A percentile compares a stretch with the other conserved stretches of the same genome.
Conservation (phyloP, 257 asterid species). For the Henckelia pumila region DNA sequence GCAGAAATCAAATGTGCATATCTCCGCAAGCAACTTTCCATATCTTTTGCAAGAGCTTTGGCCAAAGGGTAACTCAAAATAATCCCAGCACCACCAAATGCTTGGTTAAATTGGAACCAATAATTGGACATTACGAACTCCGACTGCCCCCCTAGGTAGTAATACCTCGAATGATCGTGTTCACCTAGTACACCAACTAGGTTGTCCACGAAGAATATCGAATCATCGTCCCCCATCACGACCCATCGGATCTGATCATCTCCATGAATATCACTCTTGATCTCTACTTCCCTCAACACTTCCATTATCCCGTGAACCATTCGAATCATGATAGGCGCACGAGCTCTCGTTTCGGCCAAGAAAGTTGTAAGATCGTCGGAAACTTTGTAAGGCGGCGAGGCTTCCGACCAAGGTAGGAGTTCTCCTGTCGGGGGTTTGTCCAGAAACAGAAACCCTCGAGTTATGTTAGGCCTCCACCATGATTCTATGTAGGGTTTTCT, state of each 20-base stretch:
- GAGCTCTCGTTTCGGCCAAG: constrained; percentile 28
- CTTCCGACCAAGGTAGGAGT: constrained; percentile 36
- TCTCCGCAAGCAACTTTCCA: constrained; percentile 45
- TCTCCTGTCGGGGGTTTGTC: constrained; percentile 24
- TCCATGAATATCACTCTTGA: not conserved
- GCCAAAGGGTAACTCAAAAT: constrained; percentile 54
- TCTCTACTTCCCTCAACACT: constrained; percentile 23
- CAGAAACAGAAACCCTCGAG: constrained; percentile 36
- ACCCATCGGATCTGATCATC: constrained; percentile 41
- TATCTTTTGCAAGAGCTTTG: constrained; percentile 44
- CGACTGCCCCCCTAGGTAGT: constrained; percentile 49
- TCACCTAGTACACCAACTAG: constrained; percentile 33
- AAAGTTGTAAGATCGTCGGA: constrained; percentile 29
- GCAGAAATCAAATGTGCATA: constrained; percentile 49
- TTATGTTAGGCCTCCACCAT: constrained; percentile 41
- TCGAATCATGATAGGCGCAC: constrained; percentile 27
- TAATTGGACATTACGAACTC: constrained; percentile 38
- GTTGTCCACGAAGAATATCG: constrained; percentile 42
- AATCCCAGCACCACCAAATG: constrained; percentile 50
- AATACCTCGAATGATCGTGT: constrained; percentile 50
- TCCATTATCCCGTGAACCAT: constrained; percentile 34
- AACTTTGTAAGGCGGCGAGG: constrained; percentile 31
- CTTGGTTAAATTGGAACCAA: constrained; percentile 46
- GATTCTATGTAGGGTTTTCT: constrained; percentile 29
- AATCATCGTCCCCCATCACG: constrained; percentile 52